Base-by-base conservation (phyloP, 495 filamentous ascomycete genomes). In the Wilcoxina mikolae region DNA sequence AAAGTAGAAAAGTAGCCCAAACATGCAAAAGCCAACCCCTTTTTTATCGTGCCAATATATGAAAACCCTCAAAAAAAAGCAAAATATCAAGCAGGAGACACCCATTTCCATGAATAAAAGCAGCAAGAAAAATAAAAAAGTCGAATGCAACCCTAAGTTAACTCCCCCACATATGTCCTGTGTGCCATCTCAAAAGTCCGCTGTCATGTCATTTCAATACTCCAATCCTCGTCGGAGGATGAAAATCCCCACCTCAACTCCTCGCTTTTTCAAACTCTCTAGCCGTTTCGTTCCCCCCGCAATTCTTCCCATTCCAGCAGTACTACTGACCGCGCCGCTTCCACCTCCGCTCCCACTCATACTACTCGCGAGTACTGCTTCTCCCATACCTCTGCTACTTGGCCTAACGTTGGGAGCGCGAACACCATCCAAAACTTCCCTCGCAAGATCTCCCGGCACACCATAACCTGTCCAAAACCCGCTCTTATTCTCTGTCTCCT, bases 371-470 rank as follows among this genome's bases (percentile, higher is more conserved):
- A 66, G 51, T 0, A 66, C 64, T 25, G 64, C 64, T 25, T 65
- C 64, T 24, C 63, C 61, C 64, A 66, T 66, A 1, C 64, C 63
- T 43, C 58, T 59, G 5, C 61, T 65, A 55, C 57, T 57, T 27
- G 56, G 57, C 27, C 52, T 51, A 31, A 59, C 59, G 25, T 59
- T 56, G 2, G 56, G 59, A 9, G 63, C 63, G 20, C 63, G 59
- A 43, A 85, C 74, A 18, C 80, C 79, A 29, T 83, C 76, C 45
- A 82, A 69, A 49, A 85, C 76, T 58, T 83, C 77, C 44, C 76
- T 70, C 23, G 84, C 71, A 15, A 85, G 59, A 60, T 66, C 64
- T 17, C 64, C 64, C 17, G 64, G 64, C 0, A 58, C 59, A 2
- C 64, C 64, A 12, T 66, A 66, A 28, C 64, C 64, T 3, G 12